Conservation (phyloP, 169 alveolate genomes). For the Cryptosporidium sp. region DNA sequence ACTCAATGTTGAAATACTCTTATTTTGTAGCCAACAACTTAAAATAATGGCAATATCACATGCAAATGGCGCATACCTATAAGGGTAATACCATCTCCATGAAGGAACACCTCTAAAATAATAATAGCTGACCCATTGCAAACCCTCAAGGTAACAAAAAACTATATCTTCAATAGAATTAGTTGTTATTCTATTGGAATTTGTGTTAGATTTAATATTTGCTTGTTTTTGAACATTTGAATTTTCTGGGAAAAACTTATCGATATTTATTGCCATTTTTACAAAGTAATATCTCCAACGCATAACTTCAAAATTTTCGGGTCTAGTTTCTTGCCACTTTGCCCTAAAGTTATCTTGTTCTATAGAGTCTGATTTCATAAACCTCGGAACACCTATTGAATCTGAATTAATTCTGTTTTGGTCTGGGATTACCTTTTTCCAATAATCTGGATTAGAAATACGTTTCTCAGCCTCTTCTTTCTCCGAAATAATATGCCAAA, state of each 20-base stretch:
- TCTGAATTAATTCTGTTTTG: conserved; percentile 2
- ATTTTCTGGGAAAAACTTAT: conserved; percentile 1
- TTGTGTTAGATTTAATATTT: conserved; percentile 25
- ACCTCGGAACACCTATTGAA: conserved; percentile 37
- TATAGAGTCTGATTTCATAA: conserved; percentile 15
- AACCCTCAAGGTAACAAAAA: conserved; percentile 92
- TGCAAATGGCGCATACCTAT: conserved; percentile 93
- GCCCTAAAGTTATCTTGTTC: conserved; percentile 21
- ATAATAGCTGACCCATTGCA: conserved; percentile 95
- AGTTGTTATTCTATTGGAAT: conserved; percentile 31
- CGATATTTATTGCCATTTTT: conserved; percentile 35
- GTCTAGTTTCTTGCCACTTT: conserved; percentile 32
- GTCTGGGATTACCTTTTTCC: conserved; percentile 56
- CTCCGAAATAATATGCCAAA: conserved; percentile 82
- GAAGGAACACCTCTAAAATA: conserved; percentile 94
- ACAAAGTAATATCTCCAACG: conserved; percentile 70
- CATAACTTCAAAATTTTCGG: conserved; percentile 41
- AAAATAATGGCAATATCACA: conserved; percentile 85
- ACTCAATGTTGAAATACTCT: neutral
- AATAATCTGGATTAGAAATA: conserved; percentile 66
- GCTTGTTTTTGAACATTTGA: conserved; percentile 4
- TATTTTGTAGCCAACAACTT: conserved; percentile 56
- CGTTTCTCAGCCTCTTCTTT: conserved; percentile 80
- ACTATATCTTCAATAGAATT: conserved; percentile 86
- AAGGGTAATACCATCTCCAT: conserved; percentile 97